A percentile compares a stretch with the other conserved stretches of the same genome.
phyloP scores from a whole-genome alignment of 257 asterid species.

The Sherardia arvensis region DNA sequence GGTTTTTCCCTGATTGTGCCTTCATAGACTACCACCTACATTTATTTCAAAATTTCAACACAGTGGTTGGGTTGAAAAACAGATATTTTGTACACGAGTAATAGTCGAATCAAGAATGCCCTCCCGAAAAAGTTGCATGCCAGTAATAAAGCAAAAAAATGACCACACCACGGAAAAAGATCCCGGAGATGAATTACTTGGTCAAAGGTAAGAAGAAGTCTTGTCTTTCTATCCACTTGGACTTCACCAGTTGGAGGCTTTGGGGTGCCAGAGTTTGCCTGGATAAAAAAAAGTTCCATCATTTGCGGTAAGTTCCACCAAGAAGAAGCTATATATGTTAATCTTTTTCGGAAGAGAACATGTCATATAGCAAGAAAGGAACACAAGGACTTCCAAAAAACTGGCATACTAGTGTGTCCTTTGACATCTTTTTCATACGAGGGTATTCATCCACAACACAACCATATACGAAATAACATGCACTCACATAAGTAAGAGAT shows the following conservation, averaged over 20 bases:
- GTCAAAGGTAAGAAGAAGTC: slow-evolving; percentile 84
- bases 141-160: neutral
- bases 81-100: neutral
- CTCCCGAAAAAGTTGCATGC: neutral
- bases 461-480: neutral
- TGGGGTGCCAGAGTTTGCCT: slow-evolving; percentile 69
- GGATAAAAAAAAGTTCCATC: slow-evolving; percentile 26
- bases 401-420: neutral
- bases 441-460: neutral
- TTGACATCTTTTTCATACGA: neutral
- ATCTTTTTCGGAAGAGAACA: slow-evolving; percentile 19
- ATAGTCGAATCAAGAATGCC: neutral
- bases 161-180: neutral
- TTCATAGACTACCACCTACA: slow-evolving; percentile 97
- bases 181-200: slow-evolving; percentile 49
- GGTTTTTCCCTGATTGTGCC: slow-evolving; percentile 91
- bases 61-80: slow-evolving; percentile 28
- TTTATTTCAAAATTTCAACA: slow-evolving; percentile 32
- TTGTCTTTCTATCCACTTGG: slow-evolving; percentile 56
- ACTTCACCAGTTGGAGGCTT: slow-evolving; percentile 45
- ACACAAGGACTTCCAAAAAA: neutral
- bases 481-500: neutral
- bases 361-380: neutral
- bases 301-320: slow-evolving; percentile 26
- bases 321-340: slow-evolving; percentile 9